Base-by-base conservation (phyloP, 805 yeast genomes). In the Myxozyma neotropica region DNA sequence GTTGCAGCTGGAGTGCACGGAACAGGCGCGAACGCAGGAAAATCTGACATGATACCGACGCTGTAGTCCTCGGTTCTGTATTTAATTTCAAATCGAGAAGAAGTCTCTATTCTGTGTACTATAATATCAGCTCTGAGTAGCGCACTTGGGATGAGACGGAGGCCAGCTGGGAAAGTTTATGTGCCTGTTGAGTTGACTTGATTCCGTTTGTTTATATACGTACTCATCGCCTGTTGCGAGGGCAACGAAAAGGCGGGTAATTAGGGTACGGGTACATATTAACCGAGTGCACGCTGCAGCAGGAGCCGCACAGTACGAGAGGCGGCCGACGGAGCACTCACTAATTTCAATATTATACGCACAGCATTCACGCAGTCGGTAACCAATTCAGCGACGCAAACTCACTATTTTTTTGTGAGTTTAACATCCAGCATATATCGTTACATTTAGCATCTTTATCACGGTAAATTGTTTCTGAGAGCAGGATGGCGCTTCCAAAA, bases 1-100 rank as follows among this genome's bases (percentile, higher is more conserved):
- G 56, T 35, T n/a, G 59, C 60, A 13, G 59, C 42, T 29, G 55
- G 55, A 15, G 55, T 52, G 33, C 43, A 43, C 4, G 55, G 55
- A n/a, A 40, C 26, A 6, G 33, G n/a, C n/a, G n/a, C n/a, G n/a
- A n/a, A n/a, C n/a, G n/a, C 38, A 8, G 17, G 55, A 39, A 39
- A 29, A 24, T 29, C 55, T 12, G 55, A 40, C 23, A 31, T 23
- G 26, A 38, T 33, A 21, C 24, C 55, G 31, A 24, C 35, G 26
- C 6, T 12, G 13, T 12, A n/a, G n/a, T n/a, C n/a, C n/a, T n/a
- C n/a, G n/a, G n/a, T n/a, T n/a, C n/a, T n/a, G n/a, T n/a, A n/a
- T n/a, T n/a, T n/a, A n/a, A n/a, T n/a, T n/a, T n/a, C n/a, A n/a
- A n/a, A n/a, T n/a, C n/a, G n/a, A n/a, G n/a, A n/a, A n/a, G n/a